Base-by-base conservation (phyloP, 2,329 filamentous ascomycete genomes). In the Neofusicoccum sp. region DNA sequence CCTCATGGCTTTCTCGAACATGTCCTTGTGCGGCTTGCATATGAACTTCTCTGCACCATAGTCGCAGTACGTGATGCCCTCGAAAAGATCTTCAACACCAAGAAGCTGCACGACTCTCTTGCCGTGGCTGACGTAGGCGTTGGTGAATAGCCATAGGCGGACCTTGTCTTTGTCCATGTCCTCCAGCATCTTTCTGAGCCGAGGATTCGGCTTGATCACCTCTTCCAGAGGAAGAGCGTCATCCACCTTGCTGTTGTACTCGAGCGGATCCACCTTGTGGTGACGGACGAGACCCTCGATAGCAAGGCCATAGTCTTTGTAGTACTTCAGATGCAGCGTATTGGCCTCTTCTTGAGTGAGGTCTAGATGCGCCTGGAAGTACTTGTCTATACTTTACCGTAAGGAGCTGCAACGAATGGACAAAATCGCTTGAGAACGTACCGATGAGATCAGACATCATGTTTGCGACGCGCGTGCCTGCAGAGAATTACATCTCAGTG, bases 11-110 rank as follows among this genome's bases (percentile, higher is more conserved):
- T 95, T 96, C 38, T 84, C 84, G 72, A 87, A 99, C 89, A 96
- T 95, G 56, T 87, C 86, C 57, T 82, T 81, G 61, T 89, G 84
- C 3, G 95, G 95, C 74, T 99, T 99, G 79, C 95, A 97, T 48
- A 96, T 76, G 63, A 99, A 82, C 5, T 85, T 88, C 43, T 85
- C 79, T 14, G 83, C 77, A 9, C 80, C 82, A 75, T 99, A 99
- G 75, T 99, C 91, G 72, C 96, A 99, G 74, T 86, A 99, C 0
- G 95, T 99, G 63, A 98, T 86, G 6, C 95, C 95, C 64, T 98
- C 93, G 71, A 99, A 99, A 28, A 93, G 78, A 71, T 96, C 91
- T 1, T 96, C 92, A 26, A 99, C 80, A 2, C 84, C 87, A 1
- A 99, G 80, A 20, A 99, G 79, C 63, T 83, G 86, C 11, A 97